Conservation (phyloP, 1,284 basidiomycete species). For the Tetrapyrgos nigripes region DNA sequence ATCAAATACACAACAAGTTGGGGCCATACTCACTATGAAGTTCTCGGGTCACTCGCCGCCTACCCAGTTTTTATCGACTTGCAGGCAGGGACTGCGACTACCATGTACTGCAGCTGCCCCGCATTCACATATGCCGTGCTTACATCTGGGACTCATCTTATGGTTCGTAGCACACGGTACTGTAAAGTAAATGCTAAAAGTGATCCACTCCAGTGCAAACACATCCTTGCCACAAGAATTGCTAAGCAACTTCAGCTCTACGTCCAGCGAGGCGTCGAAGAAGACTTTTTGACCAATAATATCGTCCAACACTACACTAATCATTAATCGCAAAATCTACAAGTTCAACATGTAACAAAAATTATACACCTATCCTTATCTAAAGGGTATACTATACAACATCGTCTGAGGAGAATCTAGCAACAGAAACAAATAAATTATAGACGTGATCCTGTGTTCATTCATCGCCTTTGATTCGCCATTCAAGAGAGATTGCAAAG, state of each 20-base stretch:
- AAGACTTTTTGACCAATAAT: slow-evolving; percentile 52
- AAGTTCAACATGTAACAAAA: background rate
- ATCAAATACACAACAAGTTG: slow-evolving; percentile 63
- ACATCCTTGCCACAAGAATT: slow-evolving; percentile 69
- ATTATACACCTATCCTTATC: background rate
- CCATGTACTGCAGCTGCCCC: slow-evolving; percentile 76
- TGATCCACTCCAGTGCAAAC: slow-evolving; percentile 66
- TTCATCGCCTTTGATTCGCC: slow-evolving; percentile 48
- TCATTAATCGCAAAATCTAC: background rate
- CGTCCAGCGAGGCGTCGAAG: slow-evolving; percentile 51
- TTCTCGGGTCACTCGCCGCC: slow-evolving; percentile 66
- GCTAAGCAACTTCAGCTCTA: slow-evolving; percentile 59
- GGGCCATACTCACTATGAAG: slow-evolving; percentile 65
- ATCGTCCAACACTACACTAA: slow-evolving; percentile 30
- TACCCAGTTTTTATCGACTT: slow-evolving; percentile 68
- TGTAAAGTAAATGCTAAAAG: background rate
- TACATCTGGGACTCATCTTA: slow-evolving; percentile 60
- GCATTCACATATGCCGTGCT: slow-evolving; percentile 71
- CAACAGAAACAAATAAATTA: background rate
- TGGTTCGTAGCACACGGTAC: slow-evolving; percentile 49
- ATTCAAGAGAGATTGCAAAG: slow-evolving; percentile 55
- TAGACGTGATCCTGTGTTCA: slow-evolving; percentile 44
- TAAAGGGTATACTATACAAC: background rate
- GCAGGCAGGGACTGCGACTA: slow-evolving; percentile 36
- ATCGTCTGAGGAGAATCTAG: background rate